Conservation (phyloP, 805 yeast species). For the Groenewaldozyma tartarivorans region DNA sequence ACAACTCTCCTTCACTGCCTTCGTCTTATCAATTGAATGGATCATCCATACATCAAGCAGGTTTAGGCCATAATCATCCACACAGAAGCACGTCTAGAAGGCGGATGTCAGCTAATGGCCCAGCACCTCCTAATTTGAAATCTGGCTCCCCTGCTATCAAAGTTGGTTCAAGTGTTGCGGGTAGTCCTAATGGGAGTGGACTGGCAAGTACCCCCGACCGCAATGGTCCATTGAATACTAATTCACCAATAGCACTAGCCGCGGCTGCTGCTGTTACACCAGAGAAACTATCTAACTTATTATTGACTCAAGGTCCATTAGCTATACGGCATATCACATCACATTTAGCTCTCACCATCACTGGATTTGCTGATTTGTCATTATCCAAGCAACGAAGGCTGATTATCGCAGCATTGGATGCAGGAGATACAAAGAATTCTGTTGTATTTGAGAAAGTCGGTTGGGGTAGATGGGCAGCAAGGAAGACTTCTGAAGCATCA, state of each 20-base stretch:
- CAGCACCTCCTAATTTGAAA: neutral
- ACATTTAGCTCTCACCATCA: conserved; percentile 63
- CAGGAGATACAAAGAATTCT: conserved; percentile 42
- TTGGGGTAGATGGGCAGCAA: conserved; percentile 97
- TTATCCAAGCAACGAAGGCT: conserved; percentile 82
- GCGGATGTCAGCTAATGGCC: conserved; percentile 4
- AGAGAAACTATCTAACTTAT: conserved; percentile 57
- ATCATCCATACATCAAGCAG: neutral
- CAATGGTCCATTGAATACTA: conserved; percentile 37
- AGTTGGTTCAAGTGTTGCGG: neutral
- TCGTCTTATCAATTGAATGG: neutral
- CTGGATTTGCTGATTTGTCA: conserved; percentile 69
- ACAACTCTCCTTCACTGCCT: neutral
- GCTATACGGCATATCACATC: conserved; percentile 86
- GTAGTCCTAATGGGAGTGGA: no score
- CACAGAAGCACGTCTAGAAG: conserved; percentile 1
- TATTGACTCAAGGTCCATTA: conserved; percentile 70
- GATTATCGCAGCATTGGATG: conserved; percentile 81
- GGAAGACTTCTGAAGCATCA: conserved; percentile 21
- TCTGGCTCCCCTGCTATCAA: conserved; percentile 2
- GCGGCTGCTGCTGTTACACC: conserved; percentile 84
- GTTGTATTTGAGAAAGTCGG: conserved; percentile 76
- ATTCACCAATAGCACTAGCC: conserved; percentile 80
- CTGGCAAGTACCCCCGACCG: conserved; percentile 3
- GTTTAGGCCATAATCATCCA: neutral